Evolutionary conservation across 192 early-diverging fungal genomes (phyloP).

Genomic region (Martensiomyces pterosporus): DNA sequence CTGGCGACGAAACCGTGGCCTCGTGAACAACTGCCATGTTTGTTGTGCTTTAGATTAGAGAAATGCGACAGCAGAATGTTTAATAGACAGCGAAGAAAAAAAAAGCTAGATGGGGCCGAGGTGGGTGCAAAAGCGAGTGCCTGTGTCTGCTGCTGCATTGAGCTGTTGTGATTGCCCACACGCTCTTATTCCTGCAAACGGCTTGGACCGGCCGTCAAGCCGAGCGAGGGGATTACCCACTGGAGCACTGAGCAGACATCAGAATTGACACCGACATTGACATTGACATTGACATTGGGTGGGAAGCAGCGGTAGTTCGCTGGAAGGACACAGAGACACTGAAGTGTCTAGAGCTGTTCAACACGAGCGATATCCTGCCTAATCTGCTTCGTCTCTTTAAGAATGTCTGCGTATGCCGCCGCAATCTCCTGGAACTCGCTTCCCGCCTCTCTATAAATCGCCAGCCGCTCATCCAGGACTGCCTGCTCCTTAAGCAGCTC

Average conservation of each 20-base stretch:
- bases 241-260: no score
- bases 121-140: no score
- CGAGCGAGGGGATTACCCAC: no score
- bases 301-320: no score
- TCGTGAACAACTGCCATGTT: slow-evolving; percentile 26
- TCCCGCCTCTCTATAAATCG: slow-evolving; percentile 40
- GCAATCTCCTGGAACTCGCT: slow-evolving; percentile 47
- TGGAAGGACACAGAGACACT: no score
- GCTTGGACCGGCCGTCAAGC: no score
- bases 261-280: no score
- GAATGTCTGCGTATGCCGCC: slow-evolving; percentile 22
- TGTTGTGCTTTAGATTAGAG: neutral
- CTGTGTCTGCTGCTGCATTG: no score
- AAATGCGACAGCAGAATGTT: neutral
- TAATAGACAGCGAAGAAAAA: neutral
- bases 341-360: slow-evolving; percentile 25
- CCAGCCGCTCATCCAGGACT: slow-evolving; percentile 39
- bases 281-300: no score
- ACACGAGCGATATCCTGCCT: slow-evolving; percentile 36
- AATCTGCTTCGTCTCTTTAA: slow-evolving; percentile 25
- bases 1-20: slow-evolving; percentile 91
- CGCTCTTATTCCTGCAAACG: no score
- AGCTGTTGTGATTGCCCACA: no score
- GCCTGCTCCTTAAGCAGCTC: slow-evolving; percentile 25
- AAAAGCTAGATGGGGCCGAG: neutral